A percentile compares a stretch with the other conserved stretches of the same genome.
These are phyloP conservation scores for Pholiota molesta DNA, from an alignment of 768 basidiomycete genomes.

Conservation along the genomic window DNA sequence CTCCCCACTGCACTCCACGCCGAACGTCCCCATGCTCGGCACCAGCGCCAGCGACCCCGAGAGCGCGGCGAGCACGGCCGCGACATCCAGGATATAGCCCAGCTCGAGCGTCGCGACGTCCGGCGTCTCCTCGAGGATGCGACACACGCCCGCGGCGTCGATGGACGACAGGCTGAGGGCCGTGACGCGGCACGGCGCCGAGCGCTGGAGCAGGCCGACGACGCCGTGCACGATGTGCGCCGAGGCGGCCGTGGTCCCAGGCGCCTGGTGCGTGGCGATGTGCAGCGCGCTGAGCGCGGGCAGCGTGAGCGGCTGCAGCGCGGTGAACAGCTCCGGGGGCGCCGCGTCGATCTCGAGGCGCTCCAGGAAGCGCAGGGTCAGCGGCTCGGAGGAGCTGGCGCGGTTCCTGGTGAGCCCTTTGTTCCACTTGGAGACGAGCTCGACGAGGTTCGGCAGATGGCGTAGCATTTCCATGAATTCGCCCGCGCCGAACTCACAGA, in stretches of 20 bases:
- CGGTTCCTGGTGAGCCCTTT: constrained; percentile 2
- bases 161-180: constrained; percentile 11
- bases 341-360: constrained; percentile 10
- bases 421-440: constrained; percentile 14
- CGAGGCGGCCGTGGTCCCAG: background rate
- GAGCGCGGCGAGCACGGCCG: constrained; percentile 8
- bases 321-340: constrained; percentile 11
- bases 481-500: constrained; percentile 15
- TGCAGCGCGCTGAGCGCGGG: constrained; percentile 7
- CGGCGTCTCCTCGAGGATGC: constrained; percentile 10
- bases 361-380: background rate
- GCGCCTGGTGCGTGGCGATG: background rate
- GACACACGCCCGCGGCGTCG: constrained; percentile 7
- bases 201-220: constrained; percentile 12
- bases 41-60: constrained; percentile 1
- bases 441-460: constrained; percentile 11
- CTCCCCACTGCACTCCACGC: constrained; percentile 10
- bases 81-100: constrained; percentile 8
- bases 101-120: constrained; percentile 7
- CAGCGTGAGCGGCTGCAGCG: constrained; percentile 11
- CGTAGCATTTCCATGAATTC: constrained; percentile 16
- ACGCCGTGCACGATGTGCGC: constrained; percentile 6
- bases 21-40: constrained; percentile 4
- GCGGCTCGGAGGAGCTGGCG: background rate
- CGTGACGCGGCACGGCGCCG: constrained; percentile 6